These are phyloP conservation scores for Arachis monticola DNA, from an alignment of 331 rosid species.

Conservation along the genomic window DNA sequence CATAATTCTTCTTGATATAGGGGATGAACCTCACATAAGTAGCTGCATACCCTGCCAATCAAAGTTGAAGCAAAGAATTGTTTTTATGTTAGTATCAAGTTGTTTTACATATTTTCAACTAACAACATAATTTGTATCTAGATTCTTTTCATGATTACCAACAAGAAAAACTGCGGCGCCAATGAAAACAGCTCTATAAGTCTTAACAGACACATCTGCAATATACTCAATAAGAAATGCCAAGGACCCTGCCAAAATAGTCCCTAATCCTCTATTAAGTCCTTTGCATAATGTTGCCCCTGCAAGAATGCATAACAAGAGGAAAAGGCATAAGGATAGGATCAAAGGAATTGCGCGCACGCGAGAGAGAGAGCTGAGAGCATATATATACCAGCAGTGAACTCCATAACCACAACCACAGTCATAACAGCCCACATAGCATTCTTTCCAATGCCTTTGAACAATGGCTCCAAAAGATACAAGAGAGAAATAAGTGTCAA, in stretches of 20 bases:
- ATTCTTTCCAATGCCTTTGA: conserved; percentile 62
- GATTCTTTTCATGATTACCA: conserved; percentile 46
- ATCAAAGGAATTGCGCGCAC: background rate
- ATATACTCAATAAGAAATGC: conserved; percentile 69
- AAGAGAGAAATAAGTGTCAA: conserved; percentile 71
- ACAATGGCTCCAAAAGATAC: conserved; percentile 71
- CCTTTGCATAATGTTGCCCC: conserved; percentile 91
- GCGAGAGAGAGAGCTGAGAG: background rate
- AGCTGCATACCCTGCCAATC: conserved; percentile 67
- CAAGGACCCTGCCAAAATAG: conserved; percentile 72
- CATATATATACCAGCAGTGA: conserved; percentile 74
- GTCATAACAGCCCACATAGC: conserved; percentile 96
- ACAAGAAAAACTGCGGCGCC: conserved; percentile 70
- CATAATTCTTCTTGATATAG: conserved; percentile 71
- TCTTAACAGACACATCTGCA: conserved; percentile 50
- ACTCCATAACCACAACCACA: conserved; percentile 88
- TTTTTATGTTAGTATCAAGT: too few relatives aligned
- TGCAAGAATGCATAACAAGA: conserved; percentile 34
- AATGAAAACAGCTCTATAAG: conserved; percentile 63
- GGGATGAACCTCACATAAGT: conserved; percentile 82
- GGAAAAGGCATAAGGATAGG: background rate
- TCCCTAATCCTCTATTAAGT: conserved; percentile 85
- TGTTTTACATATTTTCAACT: conserved; percentile 12
- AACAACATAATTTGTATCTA: too few relatives aligned
- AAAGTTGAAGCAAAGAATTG: background rate